These are phyloP conservation scores for Phytophthora idaei DNA, from an alignment of 352 stramenopile genomes.

Conservation along the genomic window DNA sequence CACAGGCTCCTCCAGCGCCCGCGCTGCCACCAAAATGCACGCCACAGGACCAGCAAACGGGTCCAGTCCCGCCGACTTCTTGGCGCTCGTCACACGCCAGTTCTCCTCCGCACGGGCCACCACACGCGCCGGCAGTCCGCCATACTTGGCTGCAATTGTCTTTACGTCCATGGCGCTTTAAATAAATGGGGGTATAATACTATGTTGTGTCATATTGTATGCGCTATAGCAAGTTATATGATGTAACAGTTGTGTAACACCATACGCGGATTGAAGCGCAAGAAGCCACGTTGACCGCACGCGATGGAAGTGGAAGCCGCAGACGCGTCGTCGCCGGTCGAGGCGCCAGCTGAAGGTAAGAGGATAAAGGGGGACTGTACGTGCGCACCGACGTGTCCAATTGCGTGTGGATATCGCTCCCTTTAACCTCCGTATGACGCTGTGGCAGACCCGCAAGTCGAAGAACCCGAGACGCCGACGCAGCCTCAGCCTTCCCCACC, in stretches of 20 bases:
- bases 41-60: slow-evolving; percentile 57
- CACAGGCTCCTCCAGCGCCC: slow-evolving; percentile 52
- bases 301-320: slow-evolving; percentile 25
- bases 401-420: not conserved
- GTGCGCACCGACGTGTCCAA: not conserved
- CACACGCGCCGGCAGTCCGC: slow-evolving; percentile 57
- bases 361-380: slow-evolving; percentile 12
- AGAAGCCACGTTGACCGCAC: slow-evolving; percentile 7
- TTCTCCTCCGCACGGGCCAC: slow-evolving; percentile 59
- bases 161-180: slow-evolving; percentile 53
- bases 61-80: slow-evolving; percentile 43
- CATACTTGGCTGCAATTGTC: slow-evolving; percentile 50
- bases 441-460: slow-evolving; percentile 14
- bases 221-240: slow-evolving; percentile 3
- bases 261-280: slow-evolving; percentile 10
- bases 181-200: slow-evolving; percentile 4
- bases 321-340: slow-evolving; percentile 10
- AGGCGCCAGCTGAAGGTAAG: slow-evolving; percentile 28
- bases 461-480: slow-evolving; percentile 14
- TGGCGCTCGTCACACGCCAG: slow-evolving; percentile 52
- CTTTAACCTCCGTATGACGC: slow-evolving; percentile 1
- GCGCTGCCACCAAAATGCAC: slow-evolving; percentile 66
- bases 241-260: slow-evolving; percentile 16
- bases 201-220: slow-evolving; percentile 1
- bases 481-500: slow-evolving; percentile 22